phyloP scores from a whole-genome alignment of 345 rosid genomes.

The Syzygium grande region DNA sequence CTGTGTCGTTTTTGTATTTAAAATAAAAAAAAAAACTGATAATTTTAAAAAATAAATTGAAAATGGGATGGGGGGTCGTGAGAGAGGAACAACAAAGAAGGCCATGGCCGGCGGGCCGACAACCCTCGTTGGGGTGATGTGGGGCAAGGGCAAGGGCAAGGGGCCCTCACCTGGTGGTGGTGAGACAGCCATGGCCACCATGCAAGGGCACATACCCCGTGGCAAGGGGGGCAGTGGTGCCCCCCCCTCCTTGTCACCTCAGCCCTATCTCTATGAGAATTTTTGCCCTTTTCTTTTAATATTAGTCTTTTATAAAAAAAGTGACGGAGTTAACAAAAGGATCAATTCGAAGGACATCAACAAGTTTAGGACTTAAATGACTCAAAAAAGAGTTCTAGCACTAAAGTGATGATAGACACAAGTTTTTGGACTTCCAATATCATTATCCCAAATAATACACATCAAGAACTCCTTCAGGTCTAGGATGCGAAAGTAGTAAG shows the following conservation, averaged over 20 bases:
- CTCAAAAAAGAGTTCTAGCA: neutral
- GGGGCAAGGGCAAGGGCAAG: neutral
- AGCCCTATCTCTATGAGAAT: neutral
- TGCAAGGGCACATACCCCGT: neutral
- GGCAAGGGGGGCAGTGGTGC: neutral
- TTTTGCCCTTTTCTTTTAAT: neutral
- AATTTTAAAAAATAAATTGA: neutral
- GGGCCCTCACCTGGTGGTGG: neutral
- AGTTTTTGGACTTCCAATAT: neutral
- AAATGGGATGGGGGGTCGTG: neutral
- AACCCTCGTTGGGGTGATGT: neutral
- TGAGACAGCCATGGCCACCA: neutral
- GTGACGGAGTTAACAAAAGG: neutral
- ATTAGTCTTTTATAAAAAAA: neutral
- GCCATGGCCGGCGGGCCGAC: neutral
- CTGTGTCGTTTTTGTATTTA: neutral
- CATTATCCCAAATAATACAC: neutral
- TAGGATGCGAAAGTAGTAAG: neutral
- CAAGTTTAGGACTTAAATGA: neutral
- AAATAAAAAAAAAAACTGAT: neutral
- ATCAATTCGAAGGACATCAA: neutral
- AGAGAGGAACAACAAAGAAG: neutral
- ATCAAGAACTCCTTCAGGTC: neutral
- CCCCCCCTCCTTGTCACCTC: neutral
- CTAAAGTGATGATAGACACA: neutral